Percentiles rank a stretch among this genome's conserved stretches.
Conservation (phyloP, 306 rosid species). For the Urtica urens region DNA sequence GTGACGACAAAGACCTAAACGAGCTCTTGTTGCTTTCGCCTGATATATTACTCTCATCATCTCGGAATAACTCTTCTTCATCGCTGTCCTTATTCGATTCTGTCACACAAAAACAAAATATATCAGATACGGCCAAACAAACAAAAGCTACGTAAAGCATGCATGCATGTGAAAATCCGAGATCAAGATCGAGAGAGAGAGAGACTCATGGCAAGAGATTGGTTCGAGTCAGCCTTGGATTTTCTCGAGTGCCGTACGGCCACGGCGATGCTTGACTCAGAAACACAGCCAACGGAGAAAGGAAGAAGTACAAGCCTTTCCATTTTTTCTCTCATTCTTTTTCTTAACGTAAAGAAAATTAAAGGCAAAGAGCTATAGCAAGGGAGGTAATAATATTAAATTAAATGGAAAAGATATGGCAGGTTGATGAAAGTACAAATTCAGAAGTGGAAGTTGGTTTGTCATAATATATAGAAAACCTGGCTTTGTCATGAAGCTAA, state of each 20-base stretch:
- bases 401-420: neutral
- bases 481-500: slow-evolving; percentile 37
- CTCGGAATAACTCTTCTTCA: slow-evolving; percentile 30
- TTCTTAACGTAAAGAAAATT: slow-evolving; percentile 2
- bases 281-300: slow-evolving; percentile 73
- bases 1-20: slow-evolving; percentile 24
- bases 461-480: slow-evolving; percentile 16
- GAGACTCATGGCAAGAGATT: slow-evolving; percentile 46
- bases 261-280: slow-evolving; percentile 78
- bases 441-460: slow-evolving; percentile 23
- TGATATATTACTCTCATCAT: slow-evolving; percentile 26
- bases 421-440: slow-evolving; percentile 6
- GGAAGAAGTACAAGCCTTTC: slow-evolving; percentile 93
- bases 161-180: neutral
- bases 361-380: neutral
- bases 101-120: slow-evolving; percentile 4
- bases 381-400: neutral
- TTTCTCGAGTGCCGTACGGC: slow-evolving; percentile 47
- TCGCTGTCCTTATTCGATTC: no score
- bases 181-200: slow-evolving; percentile 23
- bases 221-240: slow-evolving; percentile 34
- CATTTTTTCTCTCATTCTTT: slow-evolving; percentile 69
- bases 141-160: neutral
- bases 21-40: slow-evolving; percentile 57
- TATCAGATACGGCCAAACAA: neutral